Conservation (phyloP, 1,139 yeast genomes). For the Arxiozyma slooffiae region DNA sequence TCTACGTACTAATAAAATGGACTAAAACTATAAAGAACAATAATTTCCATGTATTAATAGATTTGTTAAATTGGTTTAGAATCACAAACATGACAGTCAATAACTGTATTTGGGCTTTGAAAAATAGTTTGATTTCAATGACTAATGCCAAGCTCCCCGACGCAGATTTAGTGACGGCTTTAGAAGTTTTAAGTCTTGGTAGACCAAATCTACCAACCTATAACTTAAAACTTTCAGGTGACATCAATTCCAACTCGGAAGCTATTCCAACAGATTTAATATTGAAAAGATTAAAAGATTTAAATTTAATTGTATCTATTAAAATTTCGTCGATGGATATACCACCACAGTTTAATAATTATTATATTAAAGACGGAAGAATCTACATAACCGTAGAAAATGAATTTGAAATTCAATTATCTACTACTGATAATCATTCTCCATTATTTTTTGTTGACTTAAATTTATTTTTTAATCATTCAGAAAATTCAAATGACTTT, state of each 20-base stretch:
- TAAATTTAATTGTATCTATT: constrained; percentile 65
- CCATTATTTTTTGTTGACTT: constrained; percentile 76
- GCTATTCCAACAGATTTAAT: constrained; percentile 47
- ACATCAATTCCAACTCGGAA: constrained; percentile 10
- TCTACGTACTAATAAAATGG: constrained; percentile 85
- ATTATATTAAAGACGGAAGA: constrained; percentile 65
- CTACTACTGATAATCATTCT: constrained; percentile 60
- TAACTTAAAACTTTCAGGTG: constrained; percentile 34
- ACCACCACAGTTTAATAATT: constrained; percentile 55
- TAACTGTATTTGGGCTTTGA: constrained; percentile 55
- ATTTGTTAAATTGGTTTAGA: constrained; percentile 76
- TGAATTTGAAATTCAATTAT: constrained; percentile 61
- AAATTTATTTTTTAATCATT: constrained; percentile 40
- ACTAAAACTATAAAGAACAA: constrained; percentile 49
- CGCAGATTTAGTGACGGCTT: constrained; percentile 76
- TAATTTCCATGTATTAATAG: constrained; percentile 67
- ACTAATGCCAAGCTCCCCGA: constrained; percentile 82
- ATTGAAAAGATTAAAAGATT: constrained; percentile 52
- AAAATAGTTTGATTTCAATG: constrained; percentile 53
- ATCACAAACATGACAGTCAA: constrained; percentile 63
- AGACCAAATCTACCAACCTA: constrained; percentile 68
- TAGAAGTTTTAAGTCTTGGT: constrained; percentile 73
- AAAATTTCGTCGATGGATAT: constrained; percentile 62
- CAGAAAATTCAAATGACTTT: neutral
- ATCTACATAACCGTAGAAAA: constrained; percentile 54